Percentiles rank a stretch among this genome's conserved stretches.
Evolutionary conservation across 2,329 filamentous ascomycete species (phyloP).

Genomic region (Claviceps paspali): DNA sequence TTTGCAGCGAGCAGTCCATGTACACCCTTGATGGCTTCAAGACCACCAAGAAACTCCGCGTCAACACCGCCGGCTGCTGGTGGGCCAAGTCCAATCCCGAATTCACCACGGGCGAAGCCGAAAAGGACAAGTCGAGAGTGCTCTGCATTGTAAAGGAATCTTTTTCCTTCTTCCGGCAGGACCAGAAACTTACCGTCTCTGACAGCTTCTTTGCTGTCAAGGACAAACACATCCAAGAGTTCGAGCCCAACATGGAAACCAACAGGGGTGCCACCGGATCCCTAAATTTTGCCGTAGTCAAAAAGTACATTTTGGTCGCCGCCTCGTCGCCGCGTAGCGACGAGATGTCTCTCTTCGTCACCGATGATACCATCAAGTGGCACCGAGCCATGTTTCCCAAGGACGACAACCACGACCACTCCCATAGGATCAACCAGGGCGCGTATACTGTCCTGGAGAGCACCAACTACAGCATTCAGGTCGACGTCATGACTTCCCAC

Average conservation of each 20-base stretch:
- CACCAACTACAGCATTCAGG: slow-evolving; percentile 94
- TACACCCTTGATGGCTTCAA: slow-evolving; percentile 85
- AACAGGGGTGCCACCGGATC: slow-evolving; percentile 64
- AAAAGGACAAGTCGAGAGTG: slow-evolving; percentile 53
- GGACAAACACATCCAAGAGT: slow-evolving; percentile 37
- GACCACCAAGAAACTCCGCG: slow-evolving; percentile 47
- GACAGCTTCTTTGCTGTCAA: slow-evolving; percentile 61
- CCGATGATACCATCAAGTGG: slow-evolving; percentile 71
- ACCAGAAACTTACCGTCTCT: slow-evolving; percentile 66
- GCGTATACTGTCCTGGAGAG: slow-evolving; percentile 91
- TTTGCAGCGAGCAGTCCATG: slow-evolving; percentile 46
- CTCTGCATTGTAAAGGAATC: slow-evolving; percentile 67
- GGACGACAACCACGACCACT: slow-evolving; percentile 62
- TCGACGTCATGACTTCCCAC: slow-evolving; percentile 68
- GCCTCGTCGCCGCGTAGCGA: slow-evolving; percentile 64
- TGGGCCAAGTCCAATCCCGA: slow-evolving; percentile 69
- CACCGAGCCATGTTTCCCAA: slow-evolving; percentile 80
- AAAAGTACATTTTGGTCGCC: slow-evolving; percentile 75
- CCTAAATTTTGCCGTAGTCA: slow-evolving; percentile 67
- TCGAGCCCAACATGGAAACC: slow-evolving; percentile 63
- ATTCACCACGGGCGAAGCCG: slow-evolving; percentile 54
- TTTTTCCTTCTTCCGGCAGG: slow-evolving; percentile 53
- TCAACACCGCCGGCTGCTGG: slow-evolving; percentile 59
- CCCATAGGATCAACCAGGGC: slow-evolving; percentile 52
- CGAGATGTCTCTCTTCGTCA: slow-evolving; percentile 85